Base-by-base conservation (phyloP, 768 basidiomycete genomes). In the Boletus rubescentipes region DNA sequence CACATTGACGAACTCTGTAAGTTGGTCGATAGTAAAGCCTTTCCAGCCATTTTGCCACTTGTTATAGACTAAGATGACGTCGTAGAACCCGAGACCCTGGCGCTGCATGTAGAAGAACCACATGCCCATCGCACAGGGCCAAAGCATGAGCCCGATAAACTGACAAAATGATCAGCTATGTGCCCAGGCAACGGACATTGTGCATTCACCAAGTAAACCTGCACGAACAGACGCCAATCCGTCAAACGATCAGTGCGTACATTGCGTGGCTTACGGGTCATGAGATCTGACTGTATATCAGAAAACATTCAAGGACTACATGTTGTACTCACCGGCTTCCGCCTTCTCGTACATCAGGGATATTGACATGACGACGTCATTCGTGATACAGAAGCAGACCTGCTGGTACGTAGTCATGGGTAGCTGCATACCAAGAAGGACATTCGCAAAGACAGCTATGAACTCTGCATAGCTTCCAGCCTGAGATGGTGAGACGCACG, bases 381-480 rank as follows among this genome's bases (percentile, higher is more conserved):
- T 81, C 8, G 71, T 72, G 40, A 80, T 78, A 47, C 77, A 82
- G 65, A 81, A 80, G 65, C 81, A 73, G 58, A 78, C 74, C 61
- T 84, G 82, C 12, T 83, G 71, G 55, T 77, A 79, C 0, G 79
- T 76, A 46, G 74, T 77, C 42, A 86, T 74, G 11, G 80, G 72
- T n/a, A 83, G 69, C 23, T 83, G 84, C 63, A 85, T 79, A 44
- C 84, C 84, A 21, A 83, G 62, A 55, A 83, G 70, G n/a, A 82
- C 79, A 56, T 82, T 83, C 32, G 78, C 51, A 9, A 84, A 63
- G 52, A 86, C 80, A 3, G 81, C 73, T 72, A 82, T 77, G 57
- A 83, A 77, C 59, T 85, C 82, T 6, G 81, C 74, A 68, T 83
- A 86, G 11, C 76, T 77, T 37, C 81, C 79, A 26, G 77, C 76